Evolutionary conservation across 805 yeast species (phyloP).

Genomic region (Cyberlindnera mrakii): DNA sequence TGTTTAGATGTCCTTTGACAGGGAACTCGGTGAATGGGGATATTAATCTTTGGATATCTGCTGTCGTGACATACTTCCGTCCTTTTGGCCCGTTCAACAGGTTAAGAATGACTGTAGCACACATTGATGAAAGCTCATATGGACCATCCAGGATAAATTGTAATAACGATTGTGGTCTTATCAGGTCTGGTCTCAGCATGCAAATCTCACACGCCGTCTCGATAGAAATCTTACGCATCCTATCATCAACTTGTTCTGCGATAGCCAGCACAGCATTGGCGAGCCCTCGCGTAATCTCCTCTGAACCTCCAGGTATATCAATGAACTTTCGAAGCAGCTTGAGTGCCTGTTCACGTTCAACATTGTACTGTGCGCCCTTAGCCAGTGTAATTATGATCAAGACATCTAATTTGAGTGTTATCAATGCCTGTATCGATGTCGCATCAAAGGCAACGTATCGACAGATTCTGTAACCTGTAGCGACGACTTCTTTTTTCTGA

Average conservation of each 20-base stretch:
- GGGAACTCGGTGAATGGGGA: conserved; percentile 68
- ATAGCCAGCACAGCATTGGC: conserved; percentile 61
- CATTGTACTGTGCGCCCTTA: conserved; percentile 43
- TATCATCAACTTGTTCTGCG: conserved; percentile 49
- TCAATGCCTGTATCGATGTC: conserved; percentile 48
- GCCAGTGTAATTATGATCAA: conserved; percentile 61
- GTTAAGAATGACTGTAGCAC: conserved; percentile 42
- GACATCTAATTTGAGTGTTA: conserved; percentile 51
- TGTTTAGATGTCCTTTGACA: conserved; percentile 38
- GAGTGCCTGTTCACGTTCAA: conserved; percentile 75
- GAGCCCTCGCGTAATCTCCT: conserved; percentile 53
- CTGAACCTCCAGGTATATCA: conserved; percentile 46
- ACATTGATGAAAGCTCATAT: conserved; percentile 35
- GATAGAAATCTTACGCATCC: conserved; percentile 40
- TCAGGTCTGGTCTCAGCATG: conserved; percentile 36
- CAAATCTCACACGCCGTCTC: conserved; percentile 51
- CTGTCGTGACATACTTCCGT: conserved; percentile 47
- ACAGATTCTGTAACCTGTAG: conserved; percentile 71
- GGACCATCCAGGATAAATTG: conserved; percentile 52
- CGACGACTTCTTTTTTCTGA: conserved; percentile 53
- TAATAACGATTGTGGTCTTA: conserved; percentile 35
- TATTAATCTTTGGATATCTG: conserved; percentile 55
- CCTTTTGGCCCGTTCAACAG: conserved; percentile 54
- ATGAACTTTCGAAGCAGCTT: conserved; percentile 61
- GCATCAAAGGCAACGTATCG: conserved; percentile 54